phyloP scores from a whole-genome alignment of 805 yeast genomes.

The Pichia gijzeniarum region DNA sequence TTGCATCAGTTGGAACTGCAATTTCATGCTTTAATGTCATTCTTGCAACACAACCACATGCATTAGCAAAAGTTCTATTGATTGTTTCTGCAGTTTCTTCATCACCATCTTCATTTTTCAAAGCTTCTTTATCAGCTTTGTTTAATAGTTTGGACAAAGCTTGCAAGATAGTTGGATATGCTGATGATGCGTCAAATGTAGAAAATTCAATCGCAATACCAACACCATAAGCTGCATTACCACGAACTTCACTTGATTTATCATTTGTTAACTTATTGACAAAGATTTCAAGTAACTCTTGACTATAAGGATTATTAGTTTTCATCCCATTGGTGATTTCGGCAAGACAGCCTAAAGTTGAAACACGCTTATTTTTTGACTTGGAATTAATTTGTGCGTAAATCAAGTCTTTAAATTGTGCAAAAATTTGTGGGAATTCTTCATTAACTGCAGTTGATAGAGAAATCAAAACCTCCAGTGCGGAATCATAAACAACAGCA shows the following conservation, averaged over 20 bases:
- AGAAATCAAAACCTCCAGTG: constrained; percentile 77
- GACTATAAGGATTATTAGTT: constrained; percentile 54
- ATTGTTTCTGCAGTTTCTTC: constrained; percentile 75
- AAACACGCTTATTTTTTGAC: constrained; percentile 68
- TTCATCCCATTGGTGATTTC: constrained; percentile 79
- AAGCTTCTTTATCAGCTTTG: constrained; percentile 68
- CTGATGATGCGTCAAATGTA: constrained; percentile 47
- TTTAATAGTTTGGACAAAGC: constrained; percentile 65
- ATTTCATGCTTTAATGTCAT: constrained; percentile 68
- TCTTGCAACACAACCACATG: constrained; percentile 95
- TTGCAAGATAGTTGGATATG: constrained; percentile 63
- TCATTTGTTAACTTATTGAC: constrained; percentile 63
- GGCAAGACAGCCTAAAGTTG: constrained; percentile 84
- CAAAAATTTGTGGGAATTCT: constrained; percentile 68
- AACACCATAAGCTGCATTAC: constrained; percentile 93
- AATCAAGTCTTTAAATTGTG: constrained; percentile 61
- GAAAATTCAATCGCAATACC: constrained; percentile 64
- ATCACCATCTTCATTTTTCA: constrained; percentile 55
- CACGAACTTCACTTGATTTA: constrained; percentile 80
- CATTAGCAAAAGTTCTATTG: constrained; percentile 84
- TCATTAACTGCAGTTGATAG: constrained; percentile 71
- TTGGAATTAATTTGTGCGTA: constrained; percentile 51
- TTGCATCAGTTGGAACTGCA: constrained; percentile 70
- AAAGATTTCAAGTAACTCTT: constrained; percentile 67
- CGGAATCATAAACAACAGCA: constrained; percentile 74